phyloP scores from a whole-genome alignment of 2,329 filamentous ascomycete species.

The Colletotrichum kahawae region DNA sequence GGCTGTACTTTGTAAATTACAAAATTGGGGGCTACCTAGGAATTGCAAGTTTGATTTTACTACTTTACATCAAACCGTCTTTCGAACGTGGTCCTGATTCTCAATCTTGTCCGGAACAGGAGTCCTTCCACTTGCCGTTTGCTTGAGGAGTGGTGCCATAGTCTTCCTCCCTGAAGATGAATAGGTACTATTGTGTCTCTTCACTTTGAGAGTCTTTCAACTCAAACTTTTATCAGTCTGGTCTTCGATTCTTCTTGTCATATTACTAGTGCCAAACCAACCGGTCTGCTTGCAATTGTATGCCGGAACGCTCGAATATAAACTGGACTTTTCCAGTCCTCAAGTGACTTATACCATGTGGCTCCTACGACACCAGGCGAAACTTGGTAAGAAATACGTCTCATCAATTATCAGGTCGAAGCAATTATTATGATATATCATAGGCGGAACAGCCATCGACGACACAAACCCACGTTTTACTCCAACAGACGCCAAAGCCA shows the following conservation, averaged over 20 bases:
- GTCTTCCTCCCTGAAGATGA: neutral
- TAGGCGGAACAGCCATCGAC: neutral
- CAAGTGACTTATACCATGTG: neutral
- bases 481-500: neutral
- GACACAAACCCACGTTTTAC: neutral
- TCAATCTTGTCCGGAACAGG: neutral
- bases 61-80: neutral
- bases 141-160: neutral
- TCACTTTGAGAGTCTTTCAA: neutral
- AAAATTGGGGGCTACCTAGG: slow-evolving; percentile 10
- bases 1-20: slow-evolving; percentile 16
- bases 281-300: neutral
- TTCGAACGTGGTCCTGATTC: neutral
- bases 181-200: neutral
- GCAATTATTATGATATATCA: neutral
- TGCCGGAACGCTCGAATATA: neutral
- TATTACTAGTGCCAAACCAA: neutral
- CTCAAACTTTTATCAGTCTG: neutral
- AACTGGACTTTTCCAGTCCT: neutral
- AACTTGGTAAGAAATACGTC: neutral
- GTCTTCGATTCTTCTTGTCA: neutral
- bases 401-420: neutral
- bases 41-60: neutral
- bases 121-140: neutral
- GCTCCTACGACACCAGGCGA: neutral